A percentile compares a stretch with the other conserved stretches of the same genome.
Evolutionary conservation across 2,329 filamentous ascomycete genomes (phyloP).

Genomic region (Colletotrichum sp.): DNA sequence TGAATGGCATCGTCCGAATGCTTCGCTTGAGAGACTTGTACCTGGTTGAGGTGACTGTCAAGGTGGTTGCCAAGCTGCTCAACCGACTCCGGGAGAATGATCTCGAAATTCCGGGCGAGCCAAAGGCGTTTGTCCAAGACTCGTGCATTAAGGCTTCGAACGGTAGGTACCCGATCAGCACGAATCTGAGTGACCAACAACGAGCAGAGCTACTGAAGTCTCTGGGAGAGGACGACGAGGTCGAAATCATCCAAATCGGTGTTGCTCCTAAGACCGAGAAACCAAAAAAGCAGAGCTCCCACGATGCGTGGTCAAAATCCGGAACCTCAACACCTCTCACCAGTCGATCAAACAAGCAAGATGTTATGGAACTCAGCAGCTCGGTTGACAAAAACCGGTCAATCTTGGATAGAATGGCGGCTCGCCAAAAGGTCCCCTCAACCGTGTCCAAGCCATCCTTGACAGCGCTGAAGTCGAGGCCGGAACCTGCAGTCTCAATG

Average conservation of each 20-base stretch:
- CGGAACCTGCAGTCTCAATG: conserved; percentile 4
- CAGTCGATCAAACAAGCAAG: conserved; percentile 48
- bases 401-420: conserved; percentile 51
- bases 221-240: conserved; percentile 63
- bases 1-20: conserved; percentile 83
- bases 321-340: conserved; percentile 31
- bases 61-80: conserved; percentile 83
- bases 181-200: conserved; percentile 82
- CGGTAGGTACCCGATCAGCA: conserved; percentile 67
- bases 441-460: conserved; percentile 13
- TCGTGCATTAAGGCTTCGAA: conserved; percentile 65
- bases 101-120: conserved; percentile 69
- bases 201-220: conserved; percentile 80
- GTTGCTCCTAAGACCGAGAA: conserved; percentile 37
- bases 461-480: conserved; percentile 3
- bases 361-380: conserved; percentile 50
- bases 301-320: conserved; percentile 68
- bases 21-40: conserved; percentile 88
- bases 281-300: conserved; percentile 61
- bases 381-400: conserved; percentile 50
- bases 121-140: conserved; percentile 67
- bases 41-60: conserved; percentile 81
- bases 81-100: conserved; percentile 78
- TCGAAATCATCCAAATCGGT: conserved; percentile 52
- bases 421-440: conserved; percentile 30